Base-by-base conservation (phyloP, 441 rosid genomes). In the Brassica hybrid region DNA sequence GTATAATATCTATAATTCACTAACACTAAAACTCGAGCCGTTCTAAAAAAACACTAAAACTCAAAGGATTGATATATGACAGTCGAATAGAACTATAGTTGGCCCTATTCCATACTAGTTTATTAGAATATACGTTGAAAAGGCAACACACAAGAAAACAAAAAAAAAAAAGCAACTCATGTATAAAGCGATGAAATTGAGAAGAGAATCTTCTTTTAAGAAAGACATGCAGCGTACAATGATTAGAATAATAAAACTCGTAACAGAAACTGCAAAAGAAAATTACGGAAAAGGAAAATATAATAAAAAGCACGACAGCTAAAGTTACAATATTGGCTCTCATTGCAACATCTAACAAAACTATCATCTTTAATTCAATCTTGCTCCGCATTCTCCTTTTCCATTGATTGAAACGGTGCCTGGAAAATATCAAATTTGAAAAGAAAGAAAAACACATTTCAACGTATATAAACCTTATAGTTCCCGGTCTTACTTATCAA, bases 171-270 rank as follows among this genome's bases (percentile, higher is more conserved):
- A 75, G 82, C 66, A 65, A 85, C 86, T 80, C 80, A 85, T 77
- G 79, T 65, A 71, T 77, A 60, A 43, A 65, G 81, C 67, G 65
- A 67, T 64, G 72, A 81, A 76, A 79, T 81, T 76, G 80, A 83
- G 76, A 82, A 77, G 80, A 81, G 86, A 84, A 84, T 86, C 89
- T 85, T 87, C 89, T 86, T 88, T 87, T 83, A 83, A 87, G 88
- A 88, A 90, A 90, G 88, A 84, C 91, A 88, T 82, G 84, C 81
- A 82, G 86, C 83, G 79, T 88, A 86, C 87, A 87, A 79, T 82
- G 82, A 81, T 80, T 58, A 76, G 76, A 78, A 73, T 64, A 80
- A 75, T 48, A 58, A 71, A 81, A 82, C 80, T 69, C 82, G 50
- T 79, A 62, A 77, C 78, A 80, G 79, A 74, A 79, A 70, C 72